Conservation (phyloP, 2,329 filamentous ascomycete species). For the Fusarium sp. region DNA sequence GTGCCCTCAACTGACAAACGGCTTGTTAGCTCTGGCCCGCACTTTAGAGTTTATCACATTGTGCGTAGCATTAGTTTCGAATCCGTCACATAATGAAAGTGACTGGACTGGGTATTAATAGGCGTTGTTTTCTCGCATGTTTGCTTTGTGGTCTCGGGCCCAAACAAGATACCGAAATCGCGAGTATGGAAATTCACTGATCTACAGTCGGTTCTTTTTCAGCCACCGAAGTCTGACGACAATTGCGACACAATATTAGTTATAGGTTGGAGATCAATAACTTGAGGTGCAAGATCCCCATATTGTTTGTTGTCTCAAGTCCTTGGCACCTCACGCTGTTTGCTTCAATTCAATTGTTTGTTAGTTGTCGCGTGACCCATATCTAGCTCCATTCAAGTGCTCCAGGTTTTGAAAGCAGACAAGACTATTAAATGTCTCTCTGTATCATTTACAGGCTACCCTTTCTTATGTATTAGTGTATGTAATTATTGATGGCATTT, state of each 20-base stretch:
- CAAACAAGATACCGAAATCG: not conserved
- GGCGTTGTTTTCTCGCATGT: not conserved
- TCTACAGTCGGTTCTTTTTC: not conserved
- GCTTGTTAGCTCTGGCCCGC: not conserved
- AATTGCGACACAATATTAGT: not conserved
- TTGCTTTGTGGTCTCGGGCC: not conserved
- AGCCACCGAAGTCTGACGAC: not conserved
- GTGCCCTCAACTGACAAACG: not conserved
- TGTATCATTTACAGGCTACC: fast-evolving
- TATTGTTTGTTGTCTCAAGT: fast-evolving
- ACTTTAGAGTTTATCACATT: not conserved
- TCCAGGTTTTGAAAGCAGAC: not conserved
- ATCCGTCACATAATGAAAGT: not conserved
- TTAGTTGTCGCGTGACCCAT: not conserved
- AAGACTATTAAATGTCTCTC: fast-evolving
- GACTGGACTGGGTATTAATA: not conserved
- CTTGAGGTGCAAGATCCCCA: fast-evolving
- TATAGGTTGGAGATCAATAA: not conserved
- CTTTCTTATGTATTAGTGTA: fast-evolving
- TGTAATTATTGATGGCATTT: not conserved
- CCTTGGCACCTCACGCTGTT: not conserved
- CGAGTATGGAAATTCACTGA: not conserved
- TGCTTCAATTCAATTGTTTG: not conserved
- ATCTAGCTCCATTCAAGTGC: fast-evolving
- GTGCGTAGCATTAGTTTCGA: not conserved